These are phyloP conservation scores for Avena atlantica DNA, from an alignment of 176 grass and related monocot species.

Conservation along the genomic window DNA sequence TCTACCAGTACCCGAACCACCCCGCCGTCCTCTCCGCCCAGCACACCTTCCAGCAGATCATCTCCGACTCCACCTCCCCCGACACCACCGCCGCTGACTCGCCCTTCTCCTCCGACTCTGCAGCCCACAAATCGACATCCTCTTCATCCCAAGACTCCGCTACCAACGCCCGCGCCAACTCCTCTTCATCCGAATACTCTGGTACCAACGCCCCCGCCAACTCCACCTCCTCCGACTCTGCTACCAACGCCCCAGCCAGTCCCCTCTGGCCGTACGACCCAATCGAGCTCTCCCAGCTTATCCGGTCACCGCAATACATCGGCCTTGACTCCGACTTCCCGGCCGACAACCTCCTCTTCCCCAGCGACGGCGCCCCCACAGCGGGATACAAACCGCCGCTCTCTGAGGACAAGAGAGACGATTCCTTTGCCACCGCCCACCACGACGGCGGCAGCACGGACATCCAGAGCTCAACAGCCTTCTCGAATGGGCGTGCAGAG, in stretches of 20 bases:
- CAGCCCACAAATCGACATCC: background rate
- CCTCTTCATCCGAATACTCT: background rate
- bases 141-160: background rate
- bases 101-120: too few species aligned
- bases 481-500: background rate
- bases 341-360: background rate
- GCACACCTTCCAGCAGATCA: conserved; percentile 55
- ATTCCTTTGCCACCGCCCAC: background rate
- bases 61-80: conserved; percentile 25
- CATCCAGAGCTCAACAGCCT: background rate
- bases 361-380: background rate
- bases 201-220: background rate
- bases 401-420: background rate
- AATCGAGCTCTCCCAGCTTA: conserved; percentile 48
- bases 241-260: background rate
- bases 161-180: background rate
- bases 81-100: background rate
- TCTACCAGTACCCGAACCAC: conserved; percentile 59
- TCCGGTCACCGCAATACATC: conserved; percentile 25
- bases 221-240: conserved; percentile 19
- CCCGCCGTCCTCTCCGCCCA: conserved; percentile 56
- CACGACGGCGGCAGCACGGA: background rate
- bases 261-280: conserved; percentile 45
- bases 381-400: background rate
- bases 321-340: conserved; percentile 11